phyloP scores from a whole-genome alignment of 768 basidiomycete species.

The Lactarius deliciosus region DNA sequence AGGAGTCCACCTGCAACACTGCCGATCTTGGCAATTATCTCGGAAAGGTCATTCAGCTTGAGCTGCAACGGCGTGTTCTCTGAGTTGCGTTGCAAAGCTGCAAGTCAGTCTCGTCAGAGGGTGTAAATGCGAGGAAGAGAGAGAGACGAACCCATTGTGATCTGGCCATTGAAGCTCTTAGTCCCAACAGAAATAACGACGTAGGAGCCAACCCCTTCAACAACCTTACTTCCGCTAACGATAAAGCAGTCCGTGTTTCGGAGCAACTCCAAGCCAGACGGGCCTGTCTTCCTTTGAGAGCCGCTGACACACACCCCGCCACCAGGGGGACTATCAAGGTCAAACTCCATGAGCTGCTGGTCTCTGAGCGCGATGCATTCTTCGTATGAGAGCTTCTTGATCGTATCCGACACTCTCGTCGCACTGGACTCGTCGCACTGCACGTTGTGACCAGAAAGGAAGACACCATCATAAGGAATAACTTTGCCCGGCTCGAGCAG shows the following conservation, averaged over 20 bases:
- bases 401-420: too few relatives aligned
- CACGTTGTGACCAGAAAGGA: slow-evolving; percentile 88
- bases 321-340: background rate
- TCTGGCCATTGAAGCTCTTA: slow-evolving; percentile 92
- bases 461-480: slow-evolving; percentile 93
- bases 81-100: slow-evolving; percentile 81
- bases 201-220: slow-evolving; percentile 75
- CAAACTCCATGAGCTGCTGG: slow-evolving; percentile 23
- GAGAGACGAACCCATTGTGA: slow-evolving; percentile 89
- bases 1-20: slow-evolving; percentile 76
- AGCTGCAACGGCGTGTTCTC: slow-evolving; percentile 92
- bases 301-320: too few relatives aligned
- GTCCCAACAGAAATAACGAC: slow-evolving; percentile 91
- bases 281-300: background rate
- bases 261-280: slow-evolving; percentile 34
- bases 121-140: slow-evolving; percentile 3
- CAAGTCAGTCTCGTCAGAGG: background rate
- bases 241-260: slow-evolving; percentile 88
- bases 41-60: slow-evolving; percentile 90
- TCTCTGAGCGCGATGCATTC: slow-evolving; percentile 60
- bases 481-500: slow-evolving; percentile 96
- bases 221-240: slow-evolving; percentile 86
- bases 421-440: slow-evolving; percentile 95
- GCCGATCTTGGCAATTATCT: slow-evolving; percentile 91
- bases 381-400: too few relatives aligned